A percentile compares a stretch with the other conserved stretches of the same genome.
phyloP scores from a whole-genome alignment of 148 eudicot genomes.

The Nepenthes gracilis region DNA sequence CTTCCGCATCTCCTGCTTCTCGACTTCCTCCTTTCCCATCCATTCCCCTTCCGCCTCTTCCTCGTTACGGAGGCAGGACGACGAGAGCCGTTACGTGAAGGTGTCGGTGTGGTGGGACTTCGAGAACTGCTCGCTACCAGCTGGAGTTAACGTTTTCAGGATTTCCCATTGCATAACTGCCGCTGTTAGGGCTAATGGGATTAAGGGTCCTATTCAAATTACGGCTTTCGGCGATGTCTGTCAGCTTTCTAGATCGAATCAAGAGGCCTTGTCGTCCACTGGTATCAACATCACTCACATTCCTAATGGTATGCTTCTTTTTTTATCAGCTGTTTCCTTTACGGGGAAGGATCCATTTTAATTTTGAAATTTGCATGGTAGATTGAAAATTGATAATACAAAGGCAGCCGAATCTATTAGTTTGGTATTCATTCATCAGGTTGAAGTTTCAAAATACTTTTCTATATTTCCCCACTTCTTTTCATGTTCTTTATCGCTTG shows the following conservation, averaged over 20 bases:
- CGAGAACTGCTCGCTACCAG: slow-evolving; percentile 67
- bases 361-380: too few relatives aligned
- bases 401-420: too few relatives aligned
- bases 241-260: slow-evolving; percentile 50
- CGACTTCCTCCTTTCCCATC: neutral
- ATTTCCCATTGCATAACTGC: slow-evolving; percentile 50
- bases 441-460: too few relatives aligned
- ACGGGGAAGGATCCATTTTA: slow-evolving; percentile 41
- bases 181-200: slow-evolving; percentile 73
- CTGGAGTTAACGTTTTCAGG: slow-evolving; percentile 44
- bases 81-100: slow-evolving; percentile 53
- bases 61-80: slow-evolving; percentile 19
- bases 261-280: slow-evolving; percentile 59
- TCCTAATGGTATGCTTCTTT: slow-evolving; percentile 41
- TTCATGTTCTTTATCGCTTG: too few relatives aligned
- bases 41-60: neutral
- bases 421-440: too few relatives aligned
- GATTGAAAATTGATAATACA: too few relatives aligned
- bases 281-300: slow-evolving; percentile 73
- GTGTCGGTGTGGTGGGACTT: slow-evolving; percentile 99
- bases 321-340: slow-evolving; percentile 26
- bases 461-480: too few relatives aligned
- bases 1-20: too few relatives aligned
- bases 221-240: slow-evolving; percentile 78
- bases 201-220: slow-evolving; percentile 79